These are phyloP conservation scores for Mesembryanthemum crystallinum DNA, from an alignment of 148 eudicot species.

Conservation along the genomic window DNA sequence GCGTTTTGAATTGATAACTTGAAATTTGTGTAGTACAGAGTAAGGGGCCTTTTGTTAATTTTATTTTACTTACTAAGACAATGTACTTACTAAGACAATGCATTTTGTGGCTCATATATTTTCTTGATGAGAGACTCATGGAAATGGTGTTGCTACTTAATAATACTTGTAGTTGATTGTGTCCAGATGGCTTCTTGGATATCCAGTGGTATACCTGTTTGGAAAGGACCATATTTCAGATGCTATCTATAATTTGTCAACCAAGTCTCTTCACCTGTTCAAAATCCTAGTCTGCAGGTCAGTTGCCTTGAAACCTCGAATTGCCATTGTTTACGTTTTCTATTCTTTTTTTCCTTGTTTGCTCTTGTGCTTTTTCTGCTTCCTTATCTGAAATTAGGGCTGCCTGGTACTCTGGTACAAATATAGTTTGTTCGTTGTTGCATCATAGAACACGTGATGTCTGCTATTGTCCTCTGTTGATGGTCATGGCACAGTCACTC, in stretches of 20 bases:
- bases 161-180: slow-evolving; percentile 20
- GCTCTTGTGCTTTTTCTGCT: background rate
- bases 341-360: background rate
- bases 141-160: background rate
- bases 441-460: background rate
- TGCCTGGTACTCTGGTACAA: too few relatives aligned
- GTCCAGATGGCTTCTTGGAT: slow-evolving; percentile 96
- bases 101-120: background rate
- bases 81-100: background rate
- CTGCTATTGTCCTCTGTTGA: background rate
- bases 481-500: background rate
- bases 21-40: background rate
- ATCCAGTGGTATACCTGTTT: slow-evolving; percentile 84
- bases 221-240: slow-evolving; percentile 66
- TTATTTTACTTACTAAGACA: background rate
- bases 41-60: background rate
- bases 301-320: slow-evolving; percentile 16
- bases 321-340: background rate
- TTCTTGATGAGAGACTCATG: background rate
- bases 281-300: slow-evolving; percentile 67
- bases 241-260: slow-evolving; percentile 78
- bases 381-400: background rate
- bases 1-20: background rate
- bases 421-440: background rate
- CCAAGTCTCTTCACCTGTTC: slow-evolving; percentile 76